These are phyloP conservation scores for Amniculicola lignicola DNA, from an alignment of 495 filamentous ascomycete species.

Conservation along the genomic window DNA sequence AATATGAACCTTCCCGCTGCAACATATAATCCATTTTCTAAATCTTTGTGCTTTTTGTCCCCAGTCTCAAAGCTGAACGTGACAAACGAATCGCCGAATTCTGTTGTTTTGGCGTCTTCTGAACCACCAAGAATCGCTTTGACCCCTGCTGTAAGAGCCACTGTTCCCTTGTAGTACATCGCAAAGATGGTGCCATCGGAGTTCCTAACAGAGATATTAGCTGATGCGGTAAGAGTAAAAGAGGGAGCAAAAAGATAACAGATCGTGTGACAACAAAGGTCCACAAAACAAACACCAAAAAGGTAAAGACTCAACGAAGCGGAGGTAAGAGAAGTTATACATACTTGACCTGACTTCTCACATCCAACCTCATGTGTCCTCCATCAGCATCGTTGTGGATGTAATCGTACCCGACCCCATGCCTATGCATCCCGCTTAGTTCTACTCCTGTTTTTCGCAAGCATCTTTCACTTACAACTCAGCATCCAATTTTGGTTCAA, in stretches of 20 bases:
- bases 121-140: conserved; percentile 22
- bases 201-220: too few relatives aligned
- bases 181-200: conserved; percentile 17
- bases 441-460: neutral
- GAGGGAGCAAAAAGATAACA: too few relatives aligned
- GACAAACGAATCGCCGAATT: conserved; percentile 28
- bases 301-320: too few relatives aligned
- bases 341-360: conserved; percentile 32
- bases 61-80: conserved; percentile 31
- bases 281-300: too few relatives aligned
- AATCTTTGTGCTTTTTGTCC: conserved; percentile 23
- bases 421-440: neutral
- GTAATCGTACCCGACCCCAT: conserved; percentile 35
- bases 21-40: conserved; percentile 26
- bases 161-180: conserved; percentile 34
- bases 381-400: conserved; percentile 33
- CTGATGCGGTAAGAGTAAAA: neutral
- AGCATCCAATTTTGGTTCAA: conserved; percentile 38
- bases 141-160: conserved; percentile 20
- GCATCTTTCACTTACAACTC: conserved; percentile 9
- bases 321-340: conserved; percentile 1
- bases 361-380: conserved; percentile 32
- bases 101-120: conserved; percentile 17
- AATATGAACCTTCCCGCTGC: conserved; percentile 29
- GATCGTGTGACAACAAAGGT: too few relatives aligned